Base-by-base conservation (phyloP, 306 rosid genomes). In the Trifolium pratense region DNA sequence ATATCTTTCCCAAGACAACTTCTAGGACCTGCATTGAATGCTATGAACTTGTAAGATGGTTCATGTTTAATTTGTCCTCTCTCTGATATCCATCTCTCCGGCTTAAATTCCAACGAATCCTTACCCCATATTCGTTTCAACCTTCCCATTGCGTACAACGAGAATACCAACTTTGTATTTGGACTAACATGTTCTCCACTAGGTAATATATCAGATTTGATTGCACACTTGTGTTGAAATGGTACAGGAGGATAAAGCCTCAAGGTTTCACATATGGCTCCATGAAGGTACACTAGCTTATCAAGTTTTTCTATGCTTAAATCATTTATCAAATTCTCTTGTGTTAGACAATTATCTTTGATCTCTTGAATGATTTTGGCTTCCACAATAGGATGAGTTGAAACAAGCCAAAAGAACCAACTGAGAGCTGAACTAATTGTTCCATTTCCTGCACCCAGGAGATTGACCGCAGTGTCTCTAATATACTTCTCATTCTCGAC, bases 351-450 rank as follows among this genome's bases (percentile, higher is more conserved):
- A 1, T 58, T 71, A 23, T 59, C 59, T 45, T 46, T 43, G 5
- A 73, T 73, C 57, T 73, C 77, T 43, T 72, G 59, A 43, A 73
- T 3, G 12, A 73, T 59, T 61, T 73, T 73, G 7, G 15, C 68
- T 73, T 59, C 77, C 18, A 73, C 69, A 10, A 2, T 0, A 10
- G 46, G 69, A 45, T 73, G 68, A 43, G 46, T 29, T 43, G 46
- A n/a, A 60, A 59, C 77, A 9, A 73, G 68, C 77, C 77, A 73
- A 18, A 59, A 73, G 10, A 73, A 73, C 77, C 77, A 73, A 60
- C 15, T 59, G 7, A 73, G 23, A 29, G 48, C 9, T 5, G 48
- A 25, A 59, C 60, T 73, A 18, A 60, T 20, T 16, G 60, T 43
- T 17, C 14, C 15, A 16, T 34, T 59, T 26, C 69, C 77, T 0